These are phyloP conservation scores for Solanum chiquidenum DNA, from an alignment of 257 asterid genomes.

Conservation along the genomic window DNA sequence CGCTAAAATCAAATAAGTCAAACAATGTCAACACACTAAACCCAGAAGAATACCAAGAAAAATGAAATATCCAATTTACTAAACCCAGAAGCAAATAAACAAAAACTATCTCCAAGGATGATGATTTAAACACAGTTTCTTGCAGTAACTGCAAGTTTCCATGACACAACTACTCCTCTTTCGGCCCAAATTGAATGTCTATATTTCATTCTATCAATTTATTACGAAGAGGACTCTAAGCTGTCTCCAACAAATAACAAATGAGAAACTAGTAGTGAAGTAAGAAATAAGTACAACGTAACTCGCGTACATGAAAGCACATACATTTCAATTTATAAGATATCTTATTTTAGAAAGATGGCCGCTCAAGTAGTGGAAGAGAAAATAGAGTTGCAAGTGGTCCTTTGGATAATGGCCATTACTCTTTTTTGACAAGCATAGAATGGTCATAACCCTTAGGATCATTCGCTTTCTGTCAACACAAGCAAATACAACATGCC, in stretches of 20 bases:
- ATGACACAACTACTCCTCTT: background rate
- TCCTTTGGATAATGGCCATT: background rate
- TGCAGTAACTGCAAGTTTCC: background rate
- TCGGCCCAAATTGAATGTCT: background rate
- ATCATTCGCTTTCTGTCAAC: background rate
- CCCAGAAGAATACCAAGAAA: background rate
- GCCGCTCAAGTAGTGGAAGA: background rate
- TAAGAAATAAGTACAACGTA: background rate
- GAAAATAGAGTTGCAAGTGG: background rate
- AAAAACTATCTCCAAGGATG: background rate
- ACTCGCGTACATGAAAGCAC: background rate
- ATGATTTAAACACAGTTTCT: background rate
- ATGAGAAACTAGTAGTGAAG: background rate
- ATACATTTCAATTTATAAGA: background rate
- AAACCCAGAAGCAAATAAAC: background rate
- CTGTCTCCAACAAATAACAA: background rate
- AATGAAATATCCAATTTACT: background rate
- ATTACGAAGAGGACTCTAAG: background rate
- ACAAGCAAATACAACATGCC: background rate
- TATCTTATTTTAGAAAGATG: background rate
- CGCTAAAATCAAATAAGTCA: conserved; percentile 21
- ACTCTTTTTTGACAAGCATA: background rate
- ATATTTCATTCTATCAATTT: background rate
- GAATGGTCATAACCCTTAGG: background rate
- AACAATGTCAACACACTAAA: conserved; percentile 1